Base-by-base conservation (phyloP, 148 eudicot species). In the Nyssa sinensis region DNA sequence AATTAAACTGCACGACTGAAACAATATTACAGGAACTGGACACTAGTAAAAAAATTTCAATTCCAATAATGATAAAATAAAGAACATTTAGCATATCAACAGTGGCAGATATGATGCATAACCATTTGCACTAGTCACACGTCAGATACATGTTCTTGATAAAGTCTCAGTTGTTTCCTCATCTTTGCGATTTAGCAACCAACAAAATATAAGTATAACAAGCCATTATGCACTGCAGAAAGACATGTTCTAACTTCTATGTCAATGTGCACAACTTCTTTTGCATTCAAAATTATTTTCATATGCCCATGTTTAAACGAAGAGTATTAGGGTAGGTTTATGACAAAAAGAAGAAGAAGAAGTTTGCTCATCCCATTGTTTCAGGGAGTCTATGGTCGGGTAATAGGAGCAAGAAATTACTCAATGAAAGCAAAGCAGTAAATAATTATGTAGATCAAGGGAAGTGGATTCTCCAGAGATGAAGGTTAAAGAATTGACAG, bases 81-180 rank as follows among this genome's bases (percentile, higher is more conserved):
- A 49, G 71, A 69, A 8, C 21, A 44, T 19, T 67, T 67, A n/a
- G 70, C 58, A 13, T 29, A 69, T 19, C 35, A 66, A 31, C 55
- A 29, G 34, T 29, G 32, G 24, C 64, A 69, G 61, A 11, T 9
- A 8, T 13, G 6, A 24, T 21, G 59, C 59, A 55, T 17, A 24
- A 17, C 59, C 59, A 55, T n/a, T 6, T 55, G 9, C 21, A 19
- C 59, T 21, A 19, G 4, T n/a, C 17, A 55, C 25, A 29, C 23
- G 39, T 4, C 11, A 33, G 13, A 30, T 33, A 0, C 59, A 5
- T 55, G 3, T 12, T 53, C 21, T n/a, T 21, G 19, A 14, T 44
- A 12, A 55, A 21, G 10, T 49, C 16, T 69, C 37, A 24, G 19
- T 21, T 27, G 7, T 28, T 49, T 35, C 60, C 57, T 67, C n/a